A percentile compares a stretch with the other conserved stretches of the same genome.
phyloP scores from a whole-genome alignment of 768 basidiomycete genomes.

The Zangia roseola region DNA sequence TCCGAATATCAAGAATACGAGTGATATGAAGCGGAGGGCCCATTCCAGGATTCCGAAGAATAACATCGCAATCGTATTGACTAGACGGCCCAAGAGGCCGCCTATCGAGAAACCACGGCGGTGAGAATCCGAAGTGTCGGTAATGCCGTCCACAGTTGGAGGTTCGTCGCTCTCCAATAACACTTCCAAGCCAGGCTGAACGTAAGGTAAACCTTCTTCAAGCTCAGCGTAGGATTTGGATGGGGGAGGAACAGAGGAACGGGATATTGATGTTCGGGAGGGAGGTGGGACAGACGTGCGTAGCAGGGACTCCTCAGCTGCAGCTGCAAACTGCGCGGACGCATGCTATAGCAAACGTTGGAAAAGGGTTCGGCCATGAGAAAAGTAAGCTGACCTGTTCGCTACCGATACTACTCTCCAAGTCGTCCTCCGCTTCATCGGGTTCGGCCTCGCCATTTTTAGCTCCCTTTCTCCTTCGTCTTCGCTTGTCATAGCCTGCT shows the following conservation, averaged over 20 bases:
- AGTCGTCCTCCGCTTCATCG: slow-evolving; percentile 49
- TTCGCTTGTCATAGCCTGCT: slow-evolving; percentile 60
- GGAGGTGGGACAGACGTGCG: slow-evolving; percentile 39
- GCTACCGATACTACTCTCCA: slow-evolving; percentile 36
- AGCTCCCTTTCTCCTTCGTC: slow-evolving; percentile 49
- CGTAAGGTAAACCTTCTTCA: slow-evolving; percentile 33
- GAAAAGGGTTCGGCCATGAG: slow-evolving; percentile 15
- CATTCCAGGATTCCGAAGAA: slow-evolving; percentile 26
- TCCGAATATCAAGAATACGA: slow-evolving; percentile 44
- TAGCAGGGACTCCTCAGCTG: slow-evolving; percentile 33
- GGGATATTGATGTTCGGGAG: slow-evolving; percentile 35
- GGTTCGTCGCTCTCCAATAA: slow-evolving; percentile 68
- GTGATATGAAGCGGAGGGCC: slow-evolving; percentile 29
- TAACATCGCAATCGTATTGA: slow-evolving; percentile 37
- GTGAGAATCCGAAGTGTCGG: slow-evolving; percentile 20
- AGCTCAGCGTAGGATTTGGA: slow-evolving; percentile 14
- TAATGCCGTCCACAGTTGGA: slow-evolving; percentile 26
- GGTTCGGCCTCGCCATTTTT: slow-evolving; percentile 40
- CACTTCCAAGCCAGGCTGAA: slow-evolving; percentile 55
- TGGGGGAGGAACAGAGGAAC: slow-evolving; percentile 44
- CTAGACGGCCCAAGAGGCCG: slow-evolving; percentile 41
- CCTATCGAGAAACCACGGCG: slow-evolving; percentile 43
- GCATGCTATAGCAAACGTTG: slow-evolving; percentile 19
- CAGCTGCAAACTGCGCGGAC: slow-evolving; percentile 32
- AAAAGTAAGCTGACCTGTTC: slow-evolving; percentile 40